These are phyloP conservation scores for Rhodotorula sp. DNA, from an alignment of 1,284 basidiomycete species.

Conservation along the genomic window DNA sequence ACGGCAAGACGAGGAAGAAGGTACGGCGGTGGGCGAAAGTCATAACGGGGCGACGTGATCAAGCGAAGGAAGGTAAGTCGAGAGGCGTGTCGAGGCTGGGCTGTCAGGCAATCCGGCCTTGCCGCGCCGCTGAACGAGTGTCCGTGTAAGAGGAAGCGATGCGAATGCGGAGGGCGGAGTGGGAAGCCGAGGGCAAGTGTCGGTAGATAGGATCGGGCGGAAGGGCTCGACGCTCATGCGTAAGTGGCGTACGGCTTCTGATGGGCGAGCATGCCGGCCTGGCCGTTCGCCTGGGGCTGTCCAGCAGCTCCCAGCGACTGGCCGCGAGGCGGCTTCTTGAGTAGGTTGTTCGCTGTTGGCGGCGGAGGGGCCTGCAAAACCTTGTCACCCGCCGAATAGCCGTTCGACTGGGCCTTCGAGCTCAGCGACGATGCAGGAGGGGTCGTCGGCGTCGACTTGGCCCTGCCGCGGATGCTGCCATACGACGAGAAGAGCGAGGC, in stretches of 20 bases:
- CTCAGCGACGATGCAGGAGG: not conserved
- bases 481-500: slow-evolving; percentile 9
- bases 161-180: not conserved
- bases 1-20: too few relatives aligned
- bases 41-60: too few relatives aligned
- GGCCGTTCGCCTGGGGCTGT: not conserved
- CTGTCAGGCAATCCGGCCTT: too few relatives aligned
- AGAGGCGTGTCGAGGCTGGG: too few relatives aligned
- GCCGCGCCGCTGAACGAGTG: not conserved
- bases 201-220: not conserved
- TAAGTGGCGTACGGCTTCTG: not conserved
- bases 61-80: too few relatives aligned
- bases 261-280: not conserved
- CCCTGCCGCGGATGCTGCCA: slow-evolving; percentile 9
- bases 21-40: too few relatives aligned
- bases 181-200: too few relatives aligned
- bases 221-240: not conserved
- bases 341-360: not conserved
- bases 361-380: not conserved
- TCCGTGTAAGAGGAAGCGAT: not conserved
- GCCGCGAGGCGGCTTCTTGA: not conserved
- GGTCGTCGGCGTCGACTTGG: not conserved
- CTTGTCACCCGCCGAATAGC: not conserved
- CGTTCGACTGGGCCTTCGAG: not conserved
- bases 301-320: not conserved